Evolutionary conservation across 2,329 filamentous ascomycete species (phyloP), one percentile per base, ranked within the genome.

Genomic region (Colletotrichum magnum): DNA sequence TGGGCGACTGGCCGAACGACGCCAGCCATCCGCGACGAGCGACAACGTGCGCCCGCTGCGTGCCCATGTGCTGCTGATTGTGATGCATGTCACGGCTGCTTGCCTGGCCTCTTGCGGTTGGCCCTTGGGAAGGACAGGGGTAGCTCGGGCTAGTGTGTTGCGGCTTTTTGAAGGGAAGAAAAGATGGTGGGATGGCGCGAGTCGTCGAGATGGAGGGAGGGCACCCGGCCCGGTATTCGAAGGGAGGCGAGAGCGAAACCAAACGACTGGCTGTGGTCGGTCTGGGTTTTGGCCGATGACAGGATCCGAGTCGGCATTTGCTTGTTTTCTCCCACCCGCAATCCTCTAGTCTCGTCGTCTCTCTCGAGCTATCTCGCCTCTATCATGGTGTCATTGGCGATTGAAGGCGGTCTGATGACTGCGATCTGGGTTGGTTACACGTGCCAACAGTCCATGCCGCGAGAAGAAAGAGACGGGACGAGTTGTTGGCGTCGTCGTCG

Each of bases 41-140:
- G 56, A 50, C 41, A 39, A 47, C 13, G 54, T 48, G 51, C 62
- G 66, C 66, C 66, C 62, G 66, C 66, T 66, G 56, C 50, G 39
- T 58, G 66, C 50, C 66, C 39, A 57, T 50, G 21, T 41, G 47
- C 9, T 28, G 59, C 39, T 58, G 24, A 54, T 57, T 43, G 12
- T 48, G 60, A 21, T 24, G 45, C 45, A 50, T 7, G 18, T 24
- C 21, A 12, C 32, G 15, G 9, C 16, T 51, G 52, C 32, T 52
- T 52, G 50, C 45, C 18, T 16, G 15, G 7, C 45, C 45, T 18
- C n/a, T 16, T 36, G 45, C n/a, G 7, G 16, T 48, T n/a, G 9
- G 32, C 32, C 32, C 32, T 36, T 10, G 32, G 26, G 28, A 26
- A 41, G 28, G 5, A 16, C 56, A 65, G 51, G 66, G 66, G 50